These are phyloP conservation scores for Neofusicoccum parvum DNA, from an alignment of 2,329 filamentous ascomycete species.

Conservation along the genomic window DNA sequence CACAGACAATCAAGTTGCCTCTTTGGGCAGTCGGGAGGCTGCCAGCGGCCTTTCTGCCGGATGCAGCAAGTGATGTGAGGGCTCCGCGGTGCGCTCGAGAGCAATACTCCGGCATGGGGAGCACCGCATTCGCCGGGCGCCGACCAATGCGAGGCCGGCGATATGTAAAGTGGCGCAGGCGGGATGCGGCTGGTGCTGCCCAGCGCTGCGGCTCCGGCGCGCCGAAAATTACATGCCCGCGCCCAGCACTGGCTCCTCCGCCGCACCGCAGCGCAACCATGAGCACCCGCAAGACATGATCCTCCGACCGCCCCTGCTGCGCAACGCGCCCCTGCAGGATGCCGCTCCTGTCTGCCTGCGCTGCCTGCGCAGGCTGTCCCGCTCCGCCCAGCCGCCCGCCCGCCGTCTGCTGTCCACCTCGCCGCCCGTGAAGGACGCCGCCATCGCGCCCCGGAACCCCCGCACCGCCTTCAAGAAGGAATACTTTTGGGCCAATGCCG, in stretches of 20 bases:
- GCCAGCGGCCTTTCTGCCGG: neutral
- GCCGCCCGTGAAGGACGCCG: constrained; percentile 31
- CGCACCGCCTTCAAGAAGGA: constrained; percentile 38
- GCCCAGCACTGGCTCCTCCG: neutral
- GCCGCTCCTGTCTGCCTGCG: constrained; percentile 34
- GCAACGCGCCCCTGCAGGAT: constrained; percentile 34
- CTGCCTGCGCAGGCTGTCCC: constrained; percentile 37
- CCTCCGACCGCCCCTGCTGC: constrained; percentile 36
- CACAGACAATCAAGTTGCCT: constrained; percentile 1
- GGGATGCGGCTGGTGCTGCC: neutral
- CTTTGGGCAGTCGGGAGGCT: neutral
- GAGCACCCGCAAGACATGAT: constrained; percentile 37
- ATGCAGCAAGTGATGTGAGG: neutral
- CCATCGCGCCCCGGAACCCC: constrained; percentile 33
- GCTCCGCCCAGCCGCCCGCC: constrained; percentile 26
- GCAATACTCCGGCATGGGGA: neutral
- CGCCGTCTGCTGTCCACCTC: constrained; percentile 35
- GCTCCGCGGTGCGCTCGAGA: neutral
- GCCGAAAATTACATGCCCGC: constrained; percentile 4
- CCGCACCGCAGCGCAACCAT: neutral
- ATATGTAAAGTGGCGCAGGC: constrained; percentile 6
- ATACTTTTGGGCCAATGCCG: constrained; percentile 43
- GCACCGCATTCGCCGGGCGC: neutral
- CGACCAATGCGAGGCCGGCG: neutral
- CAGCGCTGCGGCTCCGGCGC: neutral